These are phyloP conservation scores for Neopestalotiopsis sp. DNA, from an alignment of 2,329 filamentous ascomycete genomes.

Conservation along the genomic window DNA sequence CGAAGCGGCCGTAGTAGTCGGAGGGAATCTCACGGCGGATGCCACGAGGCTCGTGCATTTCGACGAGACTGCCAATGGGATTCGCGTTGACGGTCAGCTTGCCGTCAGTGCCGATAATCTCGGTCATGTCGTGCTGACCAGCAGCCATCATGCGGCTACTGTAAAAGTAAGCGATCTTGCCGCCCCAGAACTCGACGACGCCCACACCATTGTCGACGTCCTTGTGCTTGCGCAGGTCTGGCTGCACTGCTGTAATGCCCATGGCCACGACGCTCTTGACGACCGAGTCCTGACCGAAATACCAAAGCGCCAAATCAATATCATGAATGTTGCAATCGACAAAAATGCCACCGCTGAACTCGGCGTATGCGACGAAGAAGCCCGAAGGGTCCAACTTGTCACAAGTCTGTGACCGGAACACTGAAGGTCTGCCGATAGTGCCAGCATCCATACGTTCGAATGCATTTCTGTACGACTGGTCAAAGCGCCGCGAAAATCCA, in stretches of 20 bases:
- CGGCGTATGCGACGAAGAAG: conserved; percentile 72
- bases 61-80: conserved; percentile 59
- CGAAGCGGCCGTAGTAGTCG: conserved; percentile 67
- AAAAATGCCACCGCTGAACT: conserved; percentile 71
- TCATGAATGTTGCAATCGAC: conserved; percentile 75
- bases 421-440: conserved; percentile 61
- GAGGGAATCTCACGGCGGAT: conserved; percentile 64
- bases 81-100: conserved; percentile 67
- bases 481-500: conserved; percentile 70
- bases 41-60: conserved; percentile 56
- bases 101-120: conserved; percentile 70
- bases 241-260: conserved; percentile 64
- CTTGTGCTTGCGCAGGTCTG: conserved; percentile 59
- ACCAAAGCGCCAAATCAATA: conserved; percentile 70
- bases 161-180: conserved; percentile 69
- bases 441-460: conserved; percentile 55
- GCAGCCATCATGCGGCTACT: conserved; percentile 69
- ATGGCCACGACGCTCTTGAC: conserved; percentile 61
- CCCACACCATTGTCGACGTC: conserved; percentile 69
- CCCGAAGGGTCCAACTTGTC: conserved; percentile 69
- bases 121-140: conserved; percentile 70
- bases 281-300: conserved; percentile 58
- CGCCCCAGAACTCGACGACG: conserved; percentile 68
- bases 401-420: conserved; percentile 70
- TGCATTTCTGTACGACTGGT: conserved; percentile 67